Percentiles rank a stretch among this genome's conserved stretches.
phyloP scores from a whole-genome alignment of 2,329 filamentous ascomycete genomes.

The Septoria petroselini region DNA sequence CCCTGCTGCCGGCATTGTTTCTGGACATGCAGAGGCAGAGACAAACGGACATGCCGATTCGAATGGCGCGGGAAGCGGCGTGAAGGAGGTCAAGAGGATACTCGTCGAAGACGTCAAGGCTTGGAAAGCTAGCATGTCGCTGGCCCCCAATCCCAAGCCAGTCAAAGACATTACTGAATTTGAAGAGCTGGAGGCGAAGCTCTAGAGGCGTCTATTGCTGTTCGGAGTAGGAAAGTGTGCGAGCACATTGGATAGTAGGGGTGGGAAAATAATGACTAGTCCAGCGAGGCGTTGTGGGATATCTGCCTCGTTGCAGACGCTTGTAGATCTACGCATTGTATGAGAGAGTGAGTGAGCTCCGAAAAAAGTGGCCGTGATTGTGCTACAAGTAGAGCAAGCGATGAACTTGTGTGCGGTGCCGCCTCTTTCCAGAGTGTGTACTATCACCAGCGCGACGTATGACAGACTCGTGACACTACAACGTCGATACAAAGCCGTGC shows the following conservation, averaged over 20 bases:
- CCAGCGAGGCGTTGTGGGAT: constrained; percentile 11
- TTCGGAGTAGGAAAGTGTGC: not conserved
- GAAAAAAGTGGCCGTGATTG: too few species aligned
- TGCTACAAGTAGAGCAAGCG: too few species aligned
- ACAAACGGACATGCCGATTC: constrained; percentile 29
- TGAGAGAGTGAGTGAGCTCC: too few species aligned
- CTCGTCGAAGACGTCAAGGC: constrained; percentile 74
- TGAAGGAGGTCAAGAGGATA: constrained; percentile 48
- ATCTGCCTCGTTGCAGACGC: not conserved
- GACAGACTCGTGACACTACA: too few species aligned
- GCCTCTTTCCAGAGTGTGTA: too few species aligned
- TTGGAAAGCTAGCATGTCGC: constrained; percentile 72
- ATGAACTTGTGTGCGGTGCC: too few species aligned
- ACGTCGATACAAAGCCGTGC: too few species aligned
- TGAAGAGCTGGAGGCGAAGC: constrained; percentile 79
- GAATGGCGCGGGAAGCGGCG: constrained; percentile 46
- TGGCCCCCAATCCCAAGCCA: constrained; percentile 69
- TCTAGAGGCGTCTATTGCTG: constrained; percentile 40
- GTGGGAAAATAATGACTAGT: not conserved
- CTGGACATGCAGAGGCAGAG: constrained; percentile 7
- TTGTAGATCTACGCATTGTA: too few species aligned
- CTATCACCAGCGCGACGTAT: too few species aligned
- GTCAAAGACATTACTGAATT: constrained; percentile 77
- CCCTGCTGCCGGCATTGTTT: constrained; percentile 29
- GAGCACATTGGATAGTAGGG: not conserved